Conservation (phyloP, 495 filamentous ascomycete genomes). For the Penicillium steckii region DNA sequence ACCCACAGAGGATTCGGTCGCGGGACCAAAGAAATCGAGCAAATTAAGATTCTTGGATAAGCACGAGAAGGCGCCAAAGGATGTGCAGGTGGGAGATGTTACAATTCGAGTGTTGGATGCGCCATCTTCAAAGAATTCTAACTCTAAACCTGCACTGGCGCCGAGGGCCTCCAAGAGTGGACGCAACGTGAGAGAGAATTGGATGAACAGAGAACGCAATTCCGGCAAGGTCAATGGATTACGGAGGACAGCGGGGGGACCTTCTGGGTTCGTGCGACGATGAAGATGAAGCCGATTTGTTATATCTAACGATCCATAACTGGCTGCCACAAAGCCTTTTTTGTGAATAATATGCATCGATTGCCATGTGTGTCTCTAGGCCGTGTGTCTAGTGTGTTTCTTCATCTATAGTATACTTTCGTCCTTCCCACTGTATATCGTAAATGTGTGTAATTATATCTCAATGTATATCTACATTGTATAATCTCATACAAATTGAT, state of each 20-base stretch:
- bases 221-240: constrained; percentile 39
- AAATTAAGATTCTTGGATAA: constrained; percentile 53
- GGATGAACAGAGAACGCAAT: constrained; percentile 44
- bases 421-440: too few species aligned
- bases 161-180: constrained; percentile 51
- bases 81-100: constrained; percentile 50
- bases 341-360: background rate
- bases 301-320: background rate
- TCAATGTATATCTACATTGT: too few species aligned
- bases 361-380: too few species aligned
- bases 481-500: too few species aligned
- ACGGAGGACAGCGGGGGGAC: constrained; percentile 35
- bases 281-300: constrained; percentile 6
- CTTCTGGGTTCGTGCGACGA: constrained; percentile 46
- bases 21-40: constrained; percentile 34
- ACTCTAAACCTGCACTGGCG: constrained; percentile 37
- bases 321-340: background rate
- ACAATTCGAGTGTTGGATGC: constrained; percentile 53
- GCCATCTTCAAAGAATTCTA: constrained; percentile 31
- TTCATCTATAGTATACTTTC: too few species aligned
- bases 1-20: constrained; percentile 26
- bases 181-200: constrained; percentile 45
- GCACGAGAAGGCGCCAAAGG: constrained; percentile 52
- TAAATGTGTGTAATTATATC: too few species aligned
- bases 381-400: too few species aligned